These are phyloP conservation scores for Sphaerulina musiva DNA, from an alignment of 2,329 filamentous ascomycete genomes.

Conservation along the genomic window DNA sequence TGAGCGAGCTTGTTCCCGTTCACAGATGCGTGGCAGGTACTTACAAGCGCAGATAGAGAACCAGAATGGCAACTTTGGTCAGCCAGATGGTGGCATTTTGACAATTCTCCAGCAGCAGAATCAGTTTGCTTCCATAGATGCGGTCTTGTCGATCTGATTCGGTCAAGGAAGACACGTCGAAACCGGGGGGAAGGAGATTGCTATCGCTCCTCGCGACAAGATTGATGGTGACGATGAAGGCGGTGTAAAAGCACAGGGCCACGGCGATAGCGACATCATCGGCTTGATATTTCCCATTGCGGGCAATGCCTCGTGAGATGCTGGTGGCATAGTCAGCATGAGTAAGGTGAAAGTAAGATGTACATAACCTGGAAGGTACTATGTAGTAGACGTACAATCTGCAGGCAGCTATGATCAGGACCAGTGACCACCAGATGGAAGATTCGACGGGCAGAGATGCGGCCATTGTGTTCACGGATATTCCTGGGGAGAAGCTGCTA, in stretches of 20 bases:
- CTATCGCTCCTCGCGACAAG: constrained; percentile 37
- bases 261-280: constrained; percentile 55
- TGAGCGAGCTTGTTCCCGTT: no score
- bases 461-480: constrained; percentile 23
- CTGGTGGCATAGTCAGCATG: constrained; percentile 20
- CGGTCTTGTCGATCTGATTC: constrained; percentile 23
- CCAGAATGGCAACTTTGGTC: constrained; percentile 35
- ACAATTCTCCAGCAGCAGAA: constrained; percentile 37
- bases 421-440: constrained; percentile 23
- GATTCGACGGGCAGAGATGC: constrained; percentile 36
- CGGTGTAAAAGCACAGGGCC: constrained; percentile 45
- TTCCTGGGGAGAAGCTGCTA: constrained; percentile 9
- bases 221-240: constrained; percentile 45
- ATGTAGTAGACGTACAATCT: constrained; percentile 40
- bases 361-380: no score
- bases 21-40: neutral
- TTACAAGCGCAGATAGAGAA: constrained; percentile 33
- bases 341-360: no score
- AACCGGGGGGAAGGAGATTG: constrained; percentile 42
- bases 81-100: constrained; percentile 36
- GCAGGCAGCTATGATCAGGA: constrained; percentile 36
- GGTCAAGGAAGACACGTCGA: constrained; percentile 40
- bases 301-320: constrained; percentile 40
- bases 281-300: constrained; percentile 46
- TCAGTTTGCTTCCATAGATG: constrained; percentile 34